Evolutionary conservation across 2,329 filamentous ascomycete genomes (phyloP), one percentile per base, ranked within the genome.

Genomic region (Graphilbum ipis-grandicollis): DNA sequence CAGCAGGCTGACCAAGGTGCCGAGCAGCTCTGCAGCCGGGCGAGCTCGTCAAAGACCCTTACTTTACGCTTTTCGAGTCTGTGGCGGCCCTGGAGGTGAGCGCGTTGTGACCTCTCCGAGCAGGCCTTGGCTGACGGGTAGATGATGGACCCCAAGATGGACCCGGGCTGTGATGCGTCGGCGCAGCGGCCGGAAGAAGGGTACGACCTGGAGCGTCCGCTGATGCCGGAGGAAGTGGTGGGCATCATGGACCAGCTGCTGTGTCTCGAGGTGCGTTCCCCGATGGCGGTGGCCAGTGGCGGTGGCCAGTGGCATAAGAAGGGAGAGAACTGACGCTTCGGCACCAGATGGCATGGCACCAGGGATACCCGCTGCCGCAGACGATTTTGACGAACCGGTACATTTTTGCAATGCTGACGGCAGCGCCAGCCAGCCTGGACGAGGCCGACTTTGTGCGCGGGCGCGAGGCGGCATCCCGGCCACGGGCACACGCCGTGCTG

Each of bases 71-170:
- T 5, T 94, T 93, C 47, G 90, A 96, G 59, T 79, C 86, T 34
- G 90, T 98, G 47, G 82, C 83, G 43, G 82, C 82, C 47, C 66
- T 90, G 18, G 82, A 90, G 69, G 75, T 70, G 53, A 39, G 58
- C 26, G 19, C n/a, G n/a, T n/a, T n/a, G n/a, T n/a, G n/a, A n/a
- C n/a, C n/a, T n/a, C n/a, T n/a, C n/a, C n/a, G n/a, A n/a, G n/a
- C n/a, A n/a, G n/a, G n/a, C n/a, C n/a, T n/a, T n/a, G n/a, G n/a
- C n/a, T n/a, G n/a, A n/a, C n/a, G n/a, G n/a, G n/a, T 49, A 98
- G 90, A 93, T 98, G 48, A 94, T 94, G 83, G 90, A 98, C 51
- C 77, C 82, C 1, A 98, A 96, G 58, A 98, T 98, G 90, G 90
- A 98, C 56, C 94, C 84, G 51, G 90, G 90, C 21, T 85, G 79